phyloP scores from a whole-genome alignment of 495 filamentous ascomycete species.

The Choiromyces venosus region DNA sequence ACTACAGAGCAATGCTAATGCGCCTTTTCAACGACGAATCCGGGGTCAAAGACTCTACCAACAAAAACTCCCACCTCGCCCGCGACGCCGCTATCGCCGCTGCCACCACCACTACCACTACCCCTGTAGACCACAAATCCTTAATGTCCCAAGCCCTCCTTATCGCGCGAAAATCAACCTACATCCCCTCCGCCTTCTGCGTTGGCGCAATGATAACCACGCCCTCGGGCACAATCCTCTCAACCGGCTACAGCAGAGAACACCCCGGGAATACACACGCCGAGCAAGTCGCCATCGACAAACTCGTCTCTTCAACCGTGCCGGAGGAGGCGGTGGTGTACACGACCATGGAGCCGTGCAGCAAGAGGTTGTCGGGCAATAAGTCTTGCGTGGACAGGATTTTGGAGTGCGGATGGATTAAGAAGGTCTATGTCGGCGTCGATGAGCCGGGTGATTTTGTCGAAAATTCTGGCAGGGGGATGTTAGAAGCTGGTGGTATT shows the following conservation, averaged over 20 bases:
- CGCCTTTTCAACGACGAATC: slow-evolving; percentile 81
- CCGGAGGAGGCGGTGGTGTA: slow-evolving; percentile 58
- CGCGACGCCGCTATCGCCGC: neutral
- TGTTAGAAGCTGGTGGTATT: slow-evolving; percentile 69
- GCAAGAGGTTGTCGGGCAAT: slow-evolving; percentile 72
- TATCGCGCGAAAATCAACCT: slow-evolving; percentile 69
- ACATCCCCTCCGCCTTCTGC: slow-evolving; percentile 84
- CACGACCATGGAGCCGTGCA: slow-evolving; percentile 93
- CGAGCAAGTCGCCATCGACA: slow-evolving; percentile 83
- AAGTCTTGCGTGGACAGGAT: slow-evolving; percentile 77
- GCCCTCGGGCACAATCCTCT: slow-evolving; percentile 58
- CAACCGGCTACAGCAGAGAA: slow-evolving; percentile 87
- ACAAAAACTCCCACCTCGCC: slow-evolving; percentile 37
- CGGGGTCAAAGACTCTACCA: slow-evolving; percentile 58
- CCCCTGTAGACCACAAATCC: slow-evolving; percentile 51
- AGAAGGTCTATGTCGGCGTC: slow-evolving; percentile 79
- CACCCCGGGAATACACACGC: slow-evolving; percentile 91
- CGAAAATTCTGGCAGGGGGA: slow-evolving; percentile 65
- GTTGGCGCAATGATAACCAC: slow-evolving; percentile 80
- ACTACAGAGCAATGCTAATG: slow-evolving; percentile 68
- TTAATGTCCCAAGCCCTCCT: slow-evolving; percentile 70
- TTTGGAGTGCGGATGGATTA: slow-evolving; percentile 59
- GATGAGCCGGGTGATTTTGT: slow-evolving; percentile 88
- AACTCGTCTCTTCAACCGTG: slow-evolving; percentile 53
- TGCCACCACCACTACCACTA: slow-evolving; percentile 38